Base-by-base conservation (phyloP, 495 filamentous ascomycete species). In the Pyrenula massariospora region DNA sequence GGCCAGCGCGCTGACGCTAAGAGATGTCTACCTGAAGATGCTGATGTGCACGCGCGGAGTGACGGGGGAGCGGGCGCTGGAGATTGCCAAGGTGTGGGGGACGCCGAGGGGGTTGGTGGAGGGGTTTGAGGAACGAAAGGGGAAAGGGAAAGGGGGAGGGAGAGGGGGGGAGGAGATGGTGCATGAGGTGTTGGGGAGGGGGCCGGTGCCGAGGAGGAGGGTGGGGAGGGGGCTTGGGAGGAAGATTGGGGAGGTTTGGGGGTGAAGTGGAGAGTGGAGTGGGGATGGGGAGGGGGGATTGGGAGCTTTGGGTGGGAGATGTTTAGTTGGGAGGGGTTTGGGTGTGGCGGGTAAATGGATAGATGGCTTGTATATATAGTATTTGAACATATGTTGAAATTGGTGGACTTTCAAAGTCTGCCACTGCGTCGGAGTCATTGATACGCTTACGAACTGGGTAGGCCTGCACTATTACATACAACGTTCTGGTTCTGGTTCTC, bases 21-120 rank as follows among this genome's bases (percentile, higher is more conserved):
- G 87, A 47, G 89, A 94, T 58, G 65, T 92, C 0, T 92, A 78
- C 62, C 65, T 93, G 22, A 92, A 92, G 66, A 92, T 94, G 87
- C 72, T 94, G 53, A 92, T 94, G 88, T 89, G 86, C 61, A 87
- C 82, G 10, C 77, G 78, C 22, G 85, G 87, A 1, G 72, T 94
- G n/a, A 84, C 82, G 2, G 85, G 87, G 0, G 88, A 93, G 59
- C 91, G 89, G 65, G 88, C 89, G 0, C 65, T 90, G 1, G 88
- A 89, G 68, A 89, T 94, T 11, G 88, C 91, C 59, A 81, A 78
- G 59, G 64, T 72, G 11, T 94, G 87, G 84, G 78, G 73, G 57
- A 93, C 88, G 12, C 89, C 89, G 1, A 74, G 76, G 52, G 79
- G 78, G 3, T 79, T 94, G 31, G 62, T 90, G 10, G 79, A 80